These are phyloP conservation scores for Berberis vulgaris DNA, from an alignment of 164 flowering plant species.

Conservation along the genomic window DNA sequence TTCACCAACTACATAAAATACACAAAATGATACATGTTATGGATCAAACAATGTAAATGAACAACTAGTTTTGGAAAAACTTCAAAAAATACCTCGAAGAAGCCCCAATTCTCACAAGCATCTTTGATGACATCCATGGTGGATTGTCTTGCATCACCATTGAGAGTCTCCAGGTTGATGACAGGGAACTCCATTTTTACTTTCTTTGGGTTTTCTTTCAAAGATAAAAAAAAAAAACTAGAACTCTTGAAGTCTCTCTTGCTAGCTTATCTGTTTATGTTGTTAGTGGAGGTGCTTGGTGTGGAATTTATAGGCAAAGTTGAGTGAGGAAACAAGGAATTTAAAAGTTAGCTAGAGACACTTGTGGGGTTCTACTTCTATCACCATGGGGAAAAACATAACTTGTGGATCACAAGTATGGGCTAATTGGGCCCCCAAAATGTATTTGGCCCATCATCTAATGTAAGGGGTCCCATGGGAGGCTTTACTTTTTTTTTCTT, in stretches of 20 bases:
- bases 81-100: constrained; percentile 62
- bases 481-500: no score
- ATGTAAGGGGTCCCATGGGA: no score
- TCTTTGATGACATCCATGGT: constrained; percentile 63
- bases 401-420: no score
- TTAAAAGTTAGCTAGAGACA: no score
- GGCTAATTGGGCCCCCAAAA: no score
- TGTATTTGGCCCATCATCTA: no score
- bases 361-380: no score
- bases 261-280: background rate
- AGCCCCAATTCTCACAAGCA: constrained; percentile 96
- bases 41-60: background rate
- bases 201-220: background rate
- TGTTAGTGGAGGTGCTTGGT: background rate
- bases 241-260: background rate
- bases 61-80: background rate
- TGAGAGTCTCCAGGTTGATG: constrained; percentile 60
- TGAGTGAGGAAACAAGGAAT: no score
- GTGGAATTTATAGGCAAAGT: constrained; percentile 1
- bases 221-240: background rate
- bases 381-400: no score
- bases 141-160: constrained; percentile 51
- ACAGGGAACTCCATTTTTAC: constrained; percentile 64
- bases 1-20: constrained; percentile 43
- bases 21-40: background rate